Conservation (phyloP, 306 rosid species). For the Vicia villosa region DNA sequence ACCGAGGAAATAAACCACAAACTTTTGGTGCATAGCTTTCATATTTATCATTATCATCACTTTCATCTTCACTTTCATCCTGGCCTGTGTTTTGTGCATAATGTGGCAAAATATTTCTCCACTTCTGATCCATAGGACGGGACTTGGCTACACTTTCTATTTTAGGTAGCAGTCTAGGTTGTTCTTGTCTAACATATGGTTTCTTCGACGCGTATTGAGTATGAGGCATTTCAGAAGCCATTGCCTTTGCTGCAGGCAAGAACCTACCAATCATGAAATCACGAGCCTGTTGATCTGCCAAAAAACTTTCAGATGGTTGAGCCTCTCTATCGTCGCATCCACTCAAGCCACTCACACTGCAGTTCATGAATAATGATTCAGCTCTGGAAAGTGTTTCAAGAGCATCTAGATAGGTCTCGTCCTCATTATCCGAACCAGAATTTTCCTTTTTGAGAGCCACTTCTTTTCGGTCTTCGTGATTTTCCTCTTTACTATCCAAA, state of each 20-base stretch:
- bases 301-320: conserved; percentile 48
- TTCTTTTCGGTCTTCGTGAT: conserved; percentile 40
- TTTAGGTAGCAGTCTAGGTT: conserved; percentile 48
- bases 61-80: conserved; percentile 66
- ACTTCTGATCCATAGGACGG: conserved; percentile 41
- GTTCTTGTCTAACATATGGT: conserved; percentile 49
- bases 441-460: conserved; percentile 37
- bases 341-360: conserved; percentile 84
- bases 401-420: conserved; percentile 74
- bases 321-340: conserved; percentile 63
- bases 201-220: conserved; percentile 54
- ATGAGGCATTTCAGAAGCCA: conserved; percentile 77
- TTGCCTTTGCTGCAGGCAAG: conserved; percentile 93
- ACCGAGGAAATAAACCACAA: conserved; percentile 68
- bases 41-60: conserved; percentile 46
- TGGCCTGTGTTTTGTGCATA: conserved; percentile 45
- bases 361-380: conserved; percentile 73
- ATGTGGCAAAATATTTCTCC: conserved; percentile 46
- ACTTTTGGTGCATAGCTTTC: conserved; percentile 51
- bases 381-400: conserved; percentile 74
- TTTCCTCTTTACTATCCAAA: conserved; percentile 40
- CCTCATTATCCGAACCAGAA: conserved; percentile 61
- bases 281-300: conserved; percentile 68
- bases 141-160: conserved; percentile 39
- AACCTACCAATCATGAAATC: conserved; percentile 90